A percentile compares a stretch with the other conserved stretches of the same genome.
These are phyloP conservation scores for Globisporangium irregulare DNA, from an alignment of 352 stramenopile genomes.

Conservation along the genomic window DNA sequence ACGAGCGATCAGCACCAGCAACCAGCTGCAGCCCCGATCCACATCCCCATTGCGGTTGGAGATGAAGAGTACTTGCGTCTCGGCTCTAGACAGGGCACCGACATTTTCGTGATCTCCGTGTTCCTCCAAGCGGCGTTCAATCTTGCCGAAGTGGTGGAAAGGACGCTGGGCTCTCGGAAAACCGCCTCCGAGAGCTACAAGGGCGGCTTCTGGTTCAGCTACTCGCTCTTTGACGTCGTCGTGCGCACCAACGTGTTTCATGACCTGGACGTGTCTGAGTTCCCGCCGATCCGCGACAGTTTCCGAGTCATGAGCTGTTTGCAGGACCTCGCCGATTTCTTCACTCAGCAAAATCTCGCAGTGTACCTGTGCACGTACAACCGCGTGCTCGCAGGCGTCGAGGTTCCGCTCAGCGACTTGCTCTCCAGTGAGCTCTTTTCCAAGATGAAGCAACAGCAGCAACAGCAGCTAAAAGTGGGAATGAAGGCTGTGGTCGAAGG, in stretches of 20 bases:
- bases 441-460: neutral
- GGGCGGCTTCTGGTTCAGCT: constrained; percentile 74
- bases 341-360: constrained; percentile 33
- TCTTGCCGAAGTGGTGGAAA: constrained; percentile 21
- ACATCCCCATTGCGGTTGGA: constrained; percentile 17
- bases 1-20: neutral
- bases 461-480: constrained; percentile 1
- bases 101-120: constrained; percentile 66
- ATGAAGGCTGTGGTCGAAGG: constrained; percentile 25
- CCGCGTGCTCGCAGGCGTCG: constrained; percentile 48
- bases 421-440: constrained; percentile 25
- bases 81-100: constrained; percentile 31
- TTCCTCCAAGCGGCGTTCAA: constrained; percentile 45
- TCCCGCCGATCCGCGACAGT: constrained; percentile 65
- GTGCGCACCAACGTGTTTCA: constrained; percentile 81
- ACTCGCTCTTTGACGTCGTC: constrained; percentile 81
- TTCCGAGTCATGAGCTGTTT: constrained; percentile 65
- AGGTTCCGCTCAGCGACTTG: constrained; percentile 44
- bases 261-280: constrained; percentile 49
- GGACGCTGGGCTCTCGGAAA: constrained; percentile 4
- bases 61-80: constrained; percentile 53
- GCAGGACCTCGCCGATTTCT: constrained; percentile 39
- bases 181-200: constrained; percentile 8
- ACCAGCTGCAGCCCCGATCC: neutral
- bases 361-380: constrained; percentile 78